These are phyloP conservation scores for Fraxinus latifolia DNA, from an alignment of 305 asterid genomes.

Conservation along the genomic window DNA sequence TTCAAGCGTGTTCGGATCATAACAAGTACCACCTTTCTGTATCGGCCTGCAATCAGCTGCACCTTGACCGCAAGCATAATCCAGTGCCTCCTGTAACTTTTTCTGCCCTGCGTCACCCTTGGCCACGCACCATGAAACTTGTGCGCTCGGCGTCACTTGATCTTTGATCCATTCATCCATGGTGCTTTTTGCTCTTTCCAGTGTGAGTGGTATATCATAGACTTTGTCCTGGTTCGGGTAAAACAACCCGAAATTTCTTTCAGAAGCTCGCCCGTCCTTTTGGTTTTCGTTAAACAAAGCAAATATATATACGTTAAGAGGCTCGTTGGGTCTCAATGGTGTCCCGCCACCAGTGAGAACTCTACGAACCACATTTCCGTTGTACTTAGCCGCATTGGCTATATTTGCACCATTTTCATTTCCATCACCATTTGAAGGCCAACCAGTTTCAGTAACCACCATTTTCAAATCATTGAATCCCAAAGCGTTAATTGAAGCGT, in stretches of 20 bases:
- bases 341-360: slow-evolving; percentile 56
- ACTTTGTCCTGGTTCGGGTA: slow-evolving; percentile 54
- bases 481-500: slow-evolving; percentile 43
- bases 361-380: slow-evolving; percentile 56
- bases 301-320: slow-evolving; percentile 49
- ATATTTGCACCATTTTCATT: slow-evolving; percentile 47
- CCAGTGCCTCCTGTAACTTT: neutral
- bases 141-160: slow-evolving; percentile 18
- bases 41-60: neutral
- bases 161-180: slow-evolving; percentile 27
- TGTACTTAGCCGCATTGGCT: slow-evolving; percentile 63
- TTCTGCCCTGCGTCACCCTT: neutral
- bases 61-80: neutral
- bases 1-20: neutral
- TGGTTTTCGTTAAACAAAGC: slow-evolving; percentile 64
- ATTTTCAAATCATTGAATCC: slow-evolving; percentile 37
- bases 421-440: slow-evolving; percentile 70
- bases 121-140: neutral
- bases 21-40: neutral
- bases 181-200: slow-evolving; percentile 4
- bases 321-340: slow-evolving; percentile 51
- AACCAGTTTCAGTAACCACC: slow-evolving; percentile 63
- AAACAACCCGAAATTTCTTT: slow-evolving; percentile 59
- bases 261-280: slow-evolving; percentile 61
- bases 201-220: slow-evolving; percentile 39